Evolutionary conservation across 192 early-diverging fungal genomes (phyloP).

Genomic region (Linnemannia exigua): DNA sequence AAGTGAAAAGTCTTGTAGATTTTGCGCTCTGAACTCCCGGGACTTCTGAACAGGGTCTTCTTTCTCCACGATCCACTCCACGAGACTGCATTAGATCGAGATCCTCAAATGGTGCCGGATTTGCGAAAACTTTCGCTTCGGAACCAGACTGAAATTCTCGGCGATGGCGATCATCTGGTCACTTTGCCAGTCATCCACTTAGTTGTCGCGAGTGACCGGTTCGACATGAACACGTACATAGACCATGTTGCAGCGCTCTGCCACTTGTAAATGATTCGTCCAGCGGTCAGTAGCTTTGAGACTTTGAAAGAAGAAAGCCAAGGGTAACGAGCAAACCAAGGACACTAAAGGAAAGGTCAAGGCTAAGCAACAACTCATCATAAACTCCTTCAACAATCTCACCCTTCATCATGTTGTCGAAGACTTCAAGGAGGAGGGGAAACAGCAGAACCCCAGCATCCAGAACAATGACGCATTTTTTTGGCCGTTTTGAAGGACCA

Average conservation of each 20-base stretch:
- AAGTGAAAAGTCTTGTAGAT: neutral
- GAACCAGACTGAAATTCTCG: neutral
- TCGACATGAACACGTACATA: neutral
- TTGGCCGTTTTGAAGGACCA: neutral
- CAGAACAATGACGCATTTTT: neutral
- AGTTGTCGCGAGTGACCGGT: neutral
- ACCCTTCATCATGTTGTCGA: neutral
- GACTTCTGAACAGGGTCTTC: too few species aligned
- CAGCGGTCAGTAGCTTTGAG: neutral
- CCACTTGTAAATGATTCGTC: neutral
- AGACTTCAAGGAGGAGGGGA: neutral
- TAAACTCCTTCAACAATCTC: neutral
- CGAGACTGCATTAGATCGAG: neutral
- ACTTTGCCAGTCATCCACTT: neutral
- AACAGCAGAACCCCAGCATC: neutral
- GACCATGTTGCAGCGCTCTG: neutral
- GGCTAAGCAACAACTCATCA: neutral
- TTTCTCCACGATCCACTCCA: neutral
- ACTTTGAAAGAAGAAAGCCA: neutral
- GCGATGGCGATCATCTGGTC: neutral
- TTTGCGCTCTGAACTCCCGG: neutral
- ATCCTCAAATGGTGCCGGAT: neutral
- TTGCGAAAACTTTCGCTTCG: neutral
- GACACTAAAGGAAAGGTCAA: neutral
- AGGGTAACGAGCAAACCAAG: too few species aligned